Conservation (phyloP, 495 filamentous ascomycete genomes). For the Xylaria cubensis region DNA sequence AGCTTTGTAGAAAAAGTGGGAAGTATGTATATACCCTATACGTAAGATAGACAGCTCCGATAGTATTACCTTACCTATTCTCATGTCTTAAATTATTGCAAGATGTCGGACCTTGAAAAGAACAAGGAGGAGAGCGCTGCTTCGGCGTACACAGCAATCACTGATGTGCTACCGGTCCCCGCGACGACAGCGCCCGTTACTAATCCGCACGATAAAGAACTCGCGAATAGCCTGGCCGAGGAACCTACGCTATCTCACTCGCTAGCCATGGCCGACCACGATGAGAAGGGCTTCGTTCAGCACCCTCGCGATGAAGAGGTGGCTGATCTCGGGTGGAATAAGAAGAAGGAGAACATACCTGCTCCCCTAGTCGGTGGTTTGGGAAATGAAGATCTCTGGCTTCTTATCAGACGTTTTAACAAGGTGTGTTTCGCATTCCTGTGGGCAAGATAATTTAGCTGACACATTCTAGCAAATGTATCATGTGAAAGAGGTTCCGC, state of each 20-base stretch:
- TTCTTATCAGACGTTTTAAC: slow-evolving; percentile 80
- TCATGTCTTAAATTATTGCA: neutral
- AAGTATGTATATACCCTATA: slow-evolving; percentile 9
- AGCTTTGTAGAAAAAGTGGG: slow-evolving; percentile 8
- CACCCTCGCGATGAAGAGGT: slow-evolving; percentile 48
- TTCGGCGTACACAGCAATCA: neutral
- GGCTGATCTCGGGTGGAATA: slow-evolving; percentile 77
- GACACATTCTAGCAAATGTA: slow-evolving; percentile 73
- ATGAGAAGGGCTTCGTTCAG: slow-evolving; percentile 45
- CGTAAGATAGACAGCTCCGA: neutral
- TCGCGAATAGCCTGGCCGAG: slow-evolving; percentile 39
- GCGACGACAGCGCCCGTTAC: slow-evolving; percentile 39
- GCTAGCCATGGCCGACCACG: slow-evolving; percentile 42
- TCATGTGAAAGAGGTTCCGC: slow-evolving; percentile 74
- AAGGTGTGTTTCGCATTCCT: slow-evolving; percentile 59
- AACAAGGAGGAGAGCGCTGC: neutral
- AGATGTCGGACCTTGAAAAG: slow-evolving; percentile 21
- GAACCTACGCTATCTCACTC: slow-evolving; percentile 47
- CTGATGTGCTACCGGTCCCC: slow-evolving; percentile 47
- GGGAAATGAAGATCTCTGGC: slow-evolving; percentile 85
- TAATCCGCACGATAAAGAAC: slow-evolving; percentile 31
- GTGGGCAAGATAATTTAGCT: neutral
- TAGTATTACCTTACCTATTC: neutral
- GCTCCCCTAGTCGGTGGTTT: slow-evolving; percentile 73
- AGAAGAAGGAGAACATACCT: slow-evolving; percentile 62